These are phyloP conservation scores for Endotrypanum monterogeii DNA, from an alignment of 208 protist genomes.

Conservation along the genomic window DNA sequence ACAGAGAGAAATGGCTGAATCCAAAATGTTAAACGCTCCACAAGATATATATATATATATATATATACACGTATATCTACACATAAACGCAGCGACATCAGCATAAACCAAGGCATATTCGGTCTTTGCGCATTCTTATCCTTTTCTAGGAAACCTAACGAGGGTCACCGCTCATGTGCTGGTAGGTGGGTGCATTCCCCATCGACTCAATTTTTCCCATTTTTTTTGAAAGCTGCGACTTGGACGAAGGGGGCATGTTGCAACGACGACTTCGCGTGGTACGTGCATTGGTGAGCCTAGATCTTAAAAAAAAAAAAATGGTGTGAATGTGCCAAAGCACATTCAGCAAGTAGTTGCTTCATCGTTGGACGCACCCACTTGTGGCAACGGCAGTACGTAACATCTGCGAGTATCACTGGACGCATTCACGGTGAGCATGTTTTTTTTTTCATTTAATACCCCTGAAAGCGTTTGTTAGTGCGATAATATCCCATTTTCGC, in stretches of 20 bases:
- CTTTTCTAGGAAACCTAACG: too few species aligned
- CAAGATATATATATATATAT: too few species aligned
- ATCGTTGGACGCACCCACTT: not conserved
- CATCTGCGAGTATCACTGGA: not conserved
- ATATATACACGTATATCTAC: too few species aligned
- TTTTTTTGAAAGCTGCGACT: not conserved
- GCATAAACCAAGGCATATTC: not conserved
- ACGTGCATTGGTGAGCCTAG: not conserved
- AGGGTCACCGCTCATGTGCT: too few species aligned
- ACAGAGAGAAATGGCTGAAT: too few species aligned
- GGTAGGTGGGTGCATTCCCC: not conserved
- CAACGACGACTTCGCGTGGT: not conserved
- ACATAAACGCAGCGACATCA: not conserved
- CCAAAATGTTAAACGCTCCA: too few species aligned
- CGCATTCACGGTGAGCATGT: not conserved
- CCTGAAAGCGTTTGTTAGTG: not conserved
- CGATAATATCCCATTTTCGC: not conserved
- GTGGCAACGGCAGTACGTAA: not conserved
- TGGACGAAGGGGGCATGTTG: not conserved
- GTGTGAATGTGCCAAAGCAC: not conserved
- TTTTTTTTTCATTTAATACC: not conserved
- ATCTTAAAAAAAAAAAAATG: too few species aligned
- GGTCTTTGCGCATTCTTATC: not conserved
- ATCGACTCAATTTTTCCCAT: not conserved
- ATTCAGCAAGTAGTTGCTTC: not conserved